Conservation (phyloP, 75 land plant genomes). For the Picea glauca region DNA sequence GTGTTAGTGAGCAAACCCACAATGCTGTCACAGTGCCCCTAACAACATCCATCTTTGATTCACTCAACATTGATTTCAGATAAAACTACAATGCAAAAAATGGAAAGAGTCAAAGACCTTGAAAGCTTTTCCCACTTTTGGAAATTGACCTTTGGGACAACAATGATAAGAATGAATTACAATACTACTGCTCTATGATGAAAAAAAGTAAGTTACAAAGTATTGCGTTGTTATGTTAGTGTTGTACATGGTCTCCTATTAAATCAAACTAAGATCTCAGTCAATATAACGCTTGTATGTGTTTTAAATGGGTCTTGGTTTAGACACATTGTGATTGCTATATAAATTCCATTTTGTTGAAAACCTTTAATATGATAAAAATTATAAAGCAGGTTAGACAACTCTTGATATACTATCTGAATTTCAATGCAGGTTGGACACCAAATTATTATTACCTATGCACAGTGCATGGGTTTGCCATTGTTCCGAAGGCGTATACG, state of each 20-base stretch:
- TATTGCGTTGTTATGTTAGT: neutral
- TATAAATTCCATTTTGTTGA: neutral
- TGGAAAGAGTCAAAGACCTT: too few species aligned
- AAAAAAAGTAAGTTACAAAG: too few species aligned
- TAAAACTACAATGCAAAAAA: too few species aligned
- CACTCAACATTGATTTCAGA: too few species aligned
- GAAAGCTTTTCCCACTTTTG: too few species aligned
- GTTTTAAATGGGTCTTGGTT: neutral
- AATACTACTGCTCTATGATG: too few species aligned
- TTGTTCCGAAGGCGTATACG: slow-evolving; percentile 78
- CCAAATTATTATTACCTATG: slow-evolving; percentile 81
- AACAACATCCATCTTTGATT: too few species aligned
- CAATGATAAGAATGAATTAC: neutral
- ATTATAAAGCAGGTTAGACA: neutral
- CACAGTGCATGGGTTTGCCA: slow-evolving; percentile 96
- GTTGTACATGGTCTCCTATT: neutral
- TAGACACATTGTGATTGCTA: neutral
- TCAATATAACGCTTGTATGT: neutral
- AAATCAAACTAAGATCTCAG: neutral
- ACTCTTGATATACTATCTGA: slow-evolving; percentile 7
- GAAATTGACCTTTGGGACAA: too few species aligned
- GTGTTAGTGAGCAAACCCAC: too few species aligned
- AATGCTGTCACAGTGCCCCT: too few species aligned
- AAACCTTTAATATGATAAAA: neutral
- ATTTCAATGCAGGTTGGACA: slow-evolving; percentile 79